phyloP scores from a whole-genome alignment of 75 land plant species.

The Cupressus sempervirens region DNA sequence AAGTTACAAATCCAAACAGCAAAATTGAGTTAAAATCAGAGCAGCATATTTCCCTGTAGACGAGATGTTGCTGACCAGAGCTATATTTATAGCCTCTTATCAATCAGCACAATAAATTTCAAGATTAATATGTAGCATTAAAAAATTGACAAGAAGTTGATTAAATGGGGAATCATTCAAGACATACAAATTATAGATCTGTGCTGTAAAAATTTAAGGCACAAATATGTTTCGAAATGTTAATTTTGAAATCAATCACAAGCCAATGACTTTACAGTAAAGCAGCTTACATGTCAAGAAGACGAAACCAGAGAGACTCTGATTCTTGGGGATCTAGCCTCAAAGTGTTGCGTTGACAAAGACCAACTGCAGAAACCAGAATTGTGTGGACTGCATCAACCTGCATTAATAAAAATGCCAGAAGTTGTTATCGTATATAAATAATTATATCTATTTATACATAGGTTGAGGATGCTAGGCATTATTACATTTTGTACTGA shows the following conservation, averaged over 20 bases:
- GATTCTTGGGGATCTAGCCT: slow-evolving; percentile 81
- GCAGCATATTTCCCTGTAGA: not conserved
- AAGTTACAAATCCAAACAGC: not conserved
- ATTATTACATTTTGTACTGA: not conserved
- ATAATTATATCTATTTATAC: not conserved
- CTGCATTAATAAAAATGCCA: slow-evolving; percentile 30
- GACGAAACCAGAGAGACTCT: slow-evolving; percentile 82
- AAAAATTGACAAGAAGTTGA: not conserved
- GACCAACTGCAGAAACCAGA: slow-evolving; percentile 55
- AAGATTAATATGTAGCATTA: not conserved
- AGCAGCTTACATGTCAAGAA: slow-evolving; percentile 71
- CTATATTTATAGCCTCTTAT: not conserved
- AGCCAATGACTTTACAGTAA: not conserved
- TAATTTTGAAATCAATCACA: not conserved
- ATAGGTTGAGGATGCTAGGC: not conserved
- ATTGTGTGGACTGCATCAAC: slow-evolving; percentile 41
- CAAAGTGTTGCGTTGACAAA: slow-evolving; percentile 89
- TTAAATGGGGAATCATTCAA: not conserved
- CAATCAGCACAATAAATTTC: not conserved
- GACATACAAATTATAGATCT: not conserved
- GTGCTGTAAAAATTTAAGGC: not conserved
- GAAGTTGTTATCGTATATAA: not conserved
- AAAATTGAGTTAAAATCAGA: not conserved
- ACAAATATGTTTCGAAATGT: not conserved
- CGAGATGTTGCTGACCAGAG: not conserved